Conservation (phyloP, 225 moss, liverwort and hornwort genomes). For the Asterella californica region DNA sequence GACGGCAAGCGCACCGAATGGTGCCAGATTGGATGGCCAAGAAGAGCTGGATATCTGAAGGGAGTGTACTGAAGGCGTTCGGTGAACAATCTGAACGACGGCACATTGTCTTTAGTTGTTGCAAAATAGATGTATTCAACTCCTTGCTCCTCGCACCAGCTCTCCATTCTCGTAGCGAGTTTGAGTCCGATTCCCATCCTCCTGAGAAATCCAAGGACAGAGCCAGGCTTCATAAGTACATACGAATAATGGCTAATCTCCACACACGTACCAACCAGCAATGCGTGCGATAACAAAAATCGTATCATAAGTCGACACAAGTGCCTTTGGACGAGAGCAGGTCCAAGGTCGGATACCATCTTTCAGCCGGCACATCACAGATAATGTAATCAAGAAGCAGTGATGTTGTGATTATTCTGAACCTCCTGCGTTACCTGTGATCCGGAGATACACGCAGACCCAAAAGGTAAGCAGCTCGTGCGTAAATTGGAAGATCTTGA, state of each 20-base stretch:
- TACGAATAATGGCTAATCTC: background rate
- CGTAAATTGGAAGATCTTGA: conserved; percentile 46
- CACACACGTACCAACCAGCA: background rate
- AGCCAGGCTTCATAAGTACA: background rate
- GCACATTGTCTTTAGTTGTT: conserved; percentile 74
- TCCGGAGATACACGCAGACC: conserved; percentile 82
- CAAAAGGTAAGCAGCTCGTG: conserved; percentile 72
- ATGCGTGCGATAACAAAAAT: background rate
- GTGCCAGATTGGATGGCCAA: conserved; percentile 81
- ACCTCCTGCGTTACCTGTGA: conserved; percentile 47
- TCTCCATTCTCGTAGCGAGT: conserved; percentile 71
- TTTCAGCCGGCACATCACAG: background rate
- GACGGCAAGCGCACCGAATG: conserved; percentile 58
- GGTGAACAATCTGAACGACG: conserved; percentile 76
- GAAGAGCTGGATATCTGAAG: conserved; percentile 68
- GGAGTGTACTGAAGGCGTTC: conserved; percentile 55
- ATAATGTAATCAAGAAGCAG: conserved; percentile 16
- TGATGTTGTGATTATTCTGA: background rate
- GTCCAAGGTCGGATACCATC: background rate
- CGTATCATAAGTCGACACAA: background rate
- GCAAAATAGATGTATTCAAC: conserved; percentile 84
- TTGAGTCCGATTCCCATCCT: conserved; percentile 82
- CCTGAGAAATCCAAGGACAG: conserved; percentile 25
- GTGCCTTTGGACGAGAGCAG: background rate
- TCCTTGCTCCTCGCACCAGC: conserved; percentile 72